Evolutionary conservation across 495 filamentous ascomycete species (phyloP).

Genomic region (Collariella sp.): DNA sequence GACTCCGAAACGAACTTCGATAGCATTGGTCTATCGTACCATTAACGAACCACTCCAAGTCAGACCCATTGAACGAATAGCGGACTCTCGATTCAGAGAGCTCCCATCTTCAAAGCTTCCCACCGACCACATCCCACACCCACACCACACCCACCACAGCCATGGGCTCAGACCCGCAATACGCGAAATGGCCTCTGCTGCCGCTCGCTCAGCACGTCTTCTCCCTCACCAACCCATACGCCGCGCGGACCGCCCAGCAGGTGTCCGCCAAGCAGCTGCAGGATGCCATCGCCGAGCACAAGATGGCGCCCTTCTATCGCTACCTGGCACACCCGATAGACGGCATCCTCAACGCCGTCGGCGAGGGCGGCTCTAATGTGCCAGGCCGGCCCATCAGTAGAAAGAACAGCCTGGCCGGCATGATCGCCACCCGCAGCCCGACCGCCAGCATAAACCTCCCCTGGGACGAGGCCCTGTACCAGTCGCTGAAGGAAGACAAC

Average conservation of each 20-base stretch:
- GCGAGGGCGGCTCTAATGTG: conserved; percentile 53
- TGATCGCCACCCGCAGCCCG: conserved; percentile 61
- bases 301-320: conserved; percentile 95
- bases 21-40: background rate
- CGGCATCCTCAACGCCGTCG: conserved; percentile 72
- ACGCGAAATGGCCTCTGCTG: conserved; percentile 88
- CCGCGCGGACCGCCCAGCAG: conserved; percentile 57
- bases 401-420: conserved; percentile 54
- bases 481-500: conserved; percentile 77
- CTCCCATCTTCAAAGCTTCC: background rate
- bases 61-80: background rate
- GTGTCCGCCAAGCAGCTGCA: conserved; percentile 73
- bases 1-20: background rate
- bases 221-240: conserved; percentile 83
- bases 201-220: conserved; percentile 94
- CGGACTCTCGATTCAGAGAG: background rate
- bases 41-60: background rate
- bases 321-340: conserved; percentile 91
- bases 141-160: conserved; percentile 8
- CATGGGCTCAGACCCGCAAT: conserved; percentile 97
- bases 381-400: conserved; percentile 45
- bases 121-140: background rate
- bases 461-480: conserved; percentile 87
- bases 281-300: conserved; percentile 84
- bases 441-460: conserved; percentile 57